phyloP scores from a whole-genome alignment of 2,329 filamentous ascomycete species.

The Epichloe brachyelytri region DNA sequence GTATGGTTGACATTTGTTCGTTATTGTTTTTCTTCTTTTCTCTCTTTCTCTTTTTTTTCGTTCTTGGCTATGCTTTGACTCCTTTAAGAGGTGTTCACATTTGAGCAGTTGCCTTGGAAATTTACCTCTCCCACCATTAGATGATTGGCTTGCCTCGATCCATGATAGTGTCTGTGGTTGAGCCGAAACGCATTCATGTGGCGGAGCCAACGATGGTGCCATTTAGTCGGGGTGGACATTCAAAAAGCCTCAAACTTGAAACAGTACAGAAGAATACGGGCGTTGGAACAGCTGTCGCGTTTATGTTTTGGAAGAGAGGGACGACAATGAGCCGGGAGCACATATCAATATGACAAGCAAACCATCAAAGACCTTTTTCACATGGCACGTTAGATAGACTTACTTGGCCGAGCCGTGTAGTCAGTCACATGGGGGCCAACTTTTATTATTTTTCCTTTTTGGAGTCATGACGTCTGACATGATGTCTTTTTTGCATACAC shows the following conservation, averaged over 20 bases:
- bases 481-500: neutral
- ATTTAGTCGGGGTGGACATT: neutral
- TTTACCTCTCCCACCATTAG: neutral
- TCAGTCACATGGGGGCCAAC: neutral
- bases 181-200: neutral
- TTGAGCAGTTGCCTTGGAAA: neutral
- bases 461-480: neutral
- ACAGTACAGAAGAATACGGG: neutral
- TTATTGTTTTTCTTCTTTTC: neutral
- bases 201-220: neutral
- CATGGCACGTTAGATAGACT: slow-evolving; percentile 1
- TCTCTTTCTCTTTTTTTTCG: neutral
- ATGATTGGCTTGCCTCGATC: neutral
- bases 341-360: neutral
- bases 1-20: neutral
- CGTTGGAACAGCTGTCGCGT: neutral
- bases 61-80: neutral
- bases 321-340: neutral
- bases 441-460: neutral
- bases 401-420: neutral
- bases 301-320: neutral
- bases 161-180: neutral
- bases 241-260: neutral
- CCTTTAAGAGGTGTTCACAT: neutral
- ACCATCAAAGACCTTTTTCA: neutral